These are phyloP conservation scores for Nicotiana benthamiana DNA, from an alignment of 257 asterid genomes.

Conservation along the genomic window DNA sequence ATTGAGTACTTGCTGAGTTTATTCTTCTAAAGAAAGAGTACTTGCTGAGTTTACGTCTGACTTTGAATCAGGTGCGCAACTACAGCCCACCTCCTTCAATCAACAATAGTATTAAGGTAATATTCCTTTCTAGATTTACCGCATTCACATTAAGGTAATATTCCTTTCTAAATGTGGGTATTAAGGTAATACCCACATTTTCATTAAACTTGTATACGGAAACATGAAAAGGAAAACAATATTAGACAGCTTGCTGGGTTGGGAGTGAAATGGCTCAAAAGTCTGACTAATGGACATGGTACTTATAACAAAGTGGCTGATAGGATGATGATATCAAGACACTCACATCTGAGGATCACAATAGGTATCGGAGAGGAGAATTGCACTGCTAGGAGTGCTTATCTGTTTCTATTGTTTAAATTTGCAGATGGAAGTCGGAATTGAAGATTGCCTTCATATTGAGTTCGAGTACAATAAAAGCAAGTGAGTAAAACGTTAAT, in stretches of 20 bases:
- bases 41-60: conserved; percentile 9
- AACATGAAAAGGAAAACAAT: not conserved
- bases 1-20: conserved; percentile 11
- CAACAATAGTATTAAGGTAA: conserved; percentile 95
- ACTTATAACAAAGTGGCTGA: not conserved
- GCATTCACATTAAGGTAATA: not conserved
- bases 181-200: not conserved
- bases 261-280: not conserved
- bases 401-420: conserved; percentile 6
- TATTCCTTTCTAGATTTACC: conserved; percentile 7
- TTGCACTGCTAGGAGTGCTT: not conserved
- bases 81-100: conserved; percentile 64
- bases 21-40: not conserved
- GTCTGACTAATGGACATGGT: not conserved
- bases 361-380: not conserved
- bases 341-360: not conserved
- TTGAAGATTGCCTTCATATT: conserved; percentile 97
- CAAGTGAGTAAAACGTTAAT: conserved; percentile 48
- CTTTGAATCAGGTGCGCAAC: conserved; percentile 68
- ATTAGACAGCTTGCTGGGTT: conserved; percentile 9
- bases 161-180: too few relatives aligned
- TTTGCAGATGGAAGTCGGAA: conserved; percentile 97
- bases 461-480: conserved; percentile 98
- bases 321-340: not conserved
- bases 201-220: not conserved